Conservation (phyloP, 2,329 filamentous ascomycete genomes). For the Endoconidiophora polonica region DNA sequence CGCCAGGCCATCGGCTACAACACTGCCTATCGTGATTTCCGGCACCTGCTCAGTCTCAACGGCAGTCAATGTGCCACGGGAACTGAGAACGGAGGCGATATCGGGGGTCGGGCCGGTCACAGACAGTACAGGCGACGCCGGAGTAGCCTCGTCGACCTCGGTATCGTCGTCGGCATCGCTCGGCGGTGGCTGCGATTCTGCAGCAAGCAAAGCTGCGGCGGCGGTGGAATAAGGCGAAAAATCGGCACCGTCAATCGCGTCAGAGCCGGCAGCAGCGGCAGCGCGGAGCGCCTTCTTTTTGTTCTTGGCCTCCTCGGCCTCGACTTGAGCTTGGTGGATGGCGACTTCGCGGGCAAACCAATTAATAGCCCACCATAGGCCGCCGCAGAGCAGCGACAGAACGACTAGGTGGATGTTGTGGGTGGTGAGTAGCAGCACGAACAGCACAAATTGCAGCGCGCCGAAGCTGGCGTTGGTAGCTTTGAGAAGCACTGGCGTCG, state of each 20-base stretch:
- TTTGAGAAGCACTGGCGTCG: constrained; percentile 71
- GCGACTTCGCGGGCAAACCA: constrained; percentile 70
- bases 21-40: constrained; percentile 20
- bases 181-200: constrained; percentile 17
- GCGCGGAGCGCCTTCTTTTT: constrained; percentile 18
- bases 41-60: constrained; percentile 7
- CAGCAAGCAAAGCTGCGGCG: constrained; percentile 2
- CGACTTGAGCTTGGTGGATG: constrained; percentile 27
- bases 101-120: constrained; percentile 11
- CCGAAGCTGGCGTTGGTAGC: constrained; percentile 86
- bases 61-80: constrained; percentile 11
- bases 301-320: constrained; percentile 25
- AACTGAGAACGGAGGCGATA: neutral
- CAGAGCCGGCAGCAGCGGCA: constrained; percentile 17
- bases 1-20: constrained; percentile 27
- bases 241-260: constrained; percentile 35
- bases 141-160: constrained; percentile 28
- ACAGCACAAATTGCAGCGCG: constrained; percentile 62
- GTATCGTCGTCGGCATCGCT: constrained; percentile 27
- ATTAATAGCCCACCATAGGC: constrained; percentile 88
- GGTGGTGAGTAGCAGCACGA: constrained; percentile 61
- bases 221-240: constrained; percentile 13
- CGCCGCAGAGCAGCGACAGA: constrained; percentile 61
- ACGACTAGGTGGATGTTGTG: constrained; percentile 78
- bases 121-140: constrained; percentile 15